Evolutionary conservation across 1,139 yeast species (phyloP).

Genomic region (Wickerhamiella infanticola): DNA sequence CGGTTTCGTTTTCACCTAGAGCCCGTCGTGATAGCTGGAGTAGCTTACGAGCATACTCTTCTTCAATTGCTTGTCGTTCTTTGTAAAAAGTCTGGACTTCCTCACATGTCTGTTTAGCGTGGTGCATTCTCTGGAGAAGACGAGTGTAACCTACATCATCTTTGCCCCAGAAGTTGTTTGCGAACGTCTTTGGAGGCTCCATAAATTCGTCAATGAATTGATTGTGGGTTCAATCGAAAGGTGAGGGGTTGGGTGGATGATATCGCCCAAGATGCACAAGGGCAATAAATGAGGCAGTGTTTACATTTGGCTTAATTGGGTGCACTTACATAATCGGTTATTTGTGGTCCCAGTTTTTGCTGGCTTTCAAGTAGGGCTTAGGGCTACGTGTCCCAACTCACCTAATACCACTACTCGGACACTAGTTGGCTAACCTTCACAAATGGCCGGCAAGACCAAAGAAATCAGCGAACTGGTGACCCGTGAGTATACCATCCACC

Average conservation of each 20-base stretch:
- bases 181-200: slow-evolving; percentile 28
- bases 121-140: slow-evolving; percentile 34
- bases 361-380: neutral
- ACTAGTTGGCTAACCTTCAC: neutral
- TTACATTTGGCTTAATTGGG: slow-evolving; percentile 4
- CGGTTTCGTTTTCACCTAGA: slow-evolving; percentile 47
- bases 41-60: slow-evolving; percentile 43
- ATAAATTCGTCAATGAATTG: slow-evolving; percentile 1
- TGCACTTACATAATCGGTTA: neutral
- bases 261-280: neutral
- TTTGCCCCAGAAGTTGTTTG: slow-evolving; percentile 39
- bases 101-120: slow-evolving; percentile 34
- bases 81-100: slow-evolving; percentile 30
- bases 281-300: neutral
- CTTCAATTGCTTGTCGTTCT: slow-evolving; percentile 45
- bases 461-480: slow-evolving; percentile 99
- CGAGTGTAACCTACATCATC: slow-evolving; percentile 36
- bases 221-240: too few relatives aligned
- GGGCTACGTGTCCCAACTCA: neutral
- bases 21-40: slow-evolving; percentile 32
- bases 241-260: neutral
- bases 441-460: slow-evolving; percentile 27
- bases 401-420: neutral
- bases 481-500: slow-evolving; percentile 99
- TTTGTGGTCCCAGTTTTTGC: too few relatives aligned